Evolutionary conservation across 2,329 filamentous ascomycete genomes (phyloP).

Genomic region (Claviceps citrina): DNA sequence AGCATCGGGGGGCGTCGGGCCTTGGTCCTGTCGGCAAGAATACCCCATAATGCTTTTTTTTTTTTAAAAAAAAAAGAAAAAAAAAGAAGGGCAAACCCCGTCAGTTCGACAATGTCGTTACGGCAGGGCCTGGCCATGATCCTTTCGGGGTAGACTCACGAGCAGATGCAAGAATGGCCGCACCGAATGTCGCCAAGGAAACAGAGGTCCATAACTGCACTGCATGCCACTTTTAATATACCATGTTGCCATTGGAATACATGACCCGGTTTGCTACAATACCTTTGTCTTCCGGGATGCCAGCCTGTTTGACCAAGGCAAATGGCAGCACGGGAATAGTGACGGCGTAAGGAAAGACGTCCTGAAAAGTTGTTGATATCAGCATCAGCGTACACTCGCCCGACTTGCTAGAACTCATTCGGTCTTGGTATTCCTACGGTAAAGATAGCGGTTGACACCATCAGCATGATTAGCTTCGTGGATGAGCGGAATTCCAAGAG

Average conservation of each 20-base stretch:
- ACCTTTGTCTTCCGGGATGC: constrained; percentile 12
- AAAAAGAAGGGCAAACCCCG: too few species aligned
- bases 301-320: constrained; percentile 14
- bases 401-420: not conserved
- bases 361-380: constrained; percentile 9
- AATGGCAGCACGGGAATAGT: constrained; percentile 21
- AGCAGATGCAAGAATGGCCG: constrained; percentile 16
- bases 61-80: not conserved
- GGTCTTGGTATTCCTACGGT: constrained; percentile 11
- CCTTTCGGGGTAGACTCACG: constrained; percentile 11
- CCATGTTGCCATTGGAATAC: not conserved
- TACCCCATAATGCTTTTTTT: constrained; percentile 19
- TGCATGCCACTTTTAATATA: not conserved
- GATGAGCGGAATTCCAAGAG: constrained; percentile 18
- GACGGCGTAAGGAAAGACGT: constrained; percentile 21
- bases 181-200: constrained; percentile 19
- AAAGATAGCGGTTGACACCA: constrained; percentile 20
- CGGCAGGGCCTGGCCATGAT: not conserved
- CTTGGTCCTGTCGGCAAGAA: constrained; percentile 20
- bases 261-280: not conserved
- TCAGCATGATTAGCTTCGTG: constrained; percentile 17
- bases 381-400: not conserved
- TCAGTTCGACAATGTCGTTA: constrained; percentile 1
- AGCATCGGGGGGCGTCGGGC: constrained; percentile 20
- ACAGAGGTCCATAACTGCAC: constrained; percentile 23